phyloP scores from a whole-genome alignment of 2,329 filamentous ascomycete species.

The Colletotrichum sp. region DNA sequence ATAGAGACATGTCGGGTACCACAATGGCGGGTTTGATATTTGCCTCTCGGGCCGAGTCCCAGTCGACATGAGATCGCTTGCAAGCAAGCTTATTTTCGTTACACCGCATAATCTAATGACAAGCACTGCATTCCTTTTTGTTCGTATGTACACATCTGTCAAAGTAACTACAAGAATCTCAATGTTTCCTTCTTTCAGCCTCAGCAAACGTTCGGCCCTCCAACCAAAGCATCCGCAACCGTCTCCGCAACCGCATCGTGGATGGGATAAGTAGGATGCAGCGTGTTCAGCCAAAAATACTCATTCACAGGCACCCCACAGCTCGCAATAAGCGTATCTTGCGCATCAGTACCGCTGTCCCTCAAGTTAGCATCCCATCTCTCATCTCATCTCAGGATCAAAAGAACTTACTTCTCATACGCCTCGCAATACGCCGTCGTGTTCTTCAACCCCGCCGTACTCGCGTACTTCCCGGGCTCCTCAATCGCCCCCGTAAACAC shows the following conservation, averaged over 20 bases:
- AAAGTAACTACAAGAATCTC: background rate
- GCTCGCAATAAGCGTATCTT: constrained; percentile 42
- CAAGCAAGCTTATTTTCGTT: background rate
- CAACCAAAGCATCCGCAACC: constrained; percentile 43
- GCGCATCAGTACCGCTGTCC: constrained; percentile 48
- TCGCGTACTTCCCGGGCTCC: constrained; percentile 50
- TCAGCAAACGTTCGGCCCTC: constrained; percentile 42
- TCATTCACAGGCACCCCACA: constrained; percentile 63
- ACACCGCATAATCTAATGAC: background rate
- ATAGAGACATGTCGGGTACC: no score
- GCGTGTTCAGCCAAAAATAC: constrained; percentile 68
- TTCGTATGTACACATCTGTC: background rate
- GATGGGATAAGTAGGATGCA: constrained; percentile 69
- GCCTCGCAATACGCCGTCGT: constrained; percentile 58
- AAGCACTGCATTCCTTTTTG: background rate
- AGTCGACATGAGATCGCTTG: background rate
- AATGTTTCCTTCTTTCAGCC: background rate
- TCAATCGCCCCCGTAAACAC: constrained; percentile 59
- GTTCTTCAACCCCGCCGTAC: constrained; percentile 60
- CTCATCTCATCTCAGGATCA: background rate
- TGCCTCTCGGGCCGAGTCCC: background rate
- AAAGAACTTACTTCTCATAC: constrained; percentile 55
- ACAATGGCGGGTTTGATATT: background rate
- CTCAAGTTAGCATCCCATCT: background rate
- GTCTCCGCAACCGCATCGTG: constrained; percentile 63